Percentiles rank a stretch among this genome's conserved stretches.
phyloP scores from a whole-genome alignment of 495 filamentous ascomycete species.

The Apiosordaria backusii region DNA sequence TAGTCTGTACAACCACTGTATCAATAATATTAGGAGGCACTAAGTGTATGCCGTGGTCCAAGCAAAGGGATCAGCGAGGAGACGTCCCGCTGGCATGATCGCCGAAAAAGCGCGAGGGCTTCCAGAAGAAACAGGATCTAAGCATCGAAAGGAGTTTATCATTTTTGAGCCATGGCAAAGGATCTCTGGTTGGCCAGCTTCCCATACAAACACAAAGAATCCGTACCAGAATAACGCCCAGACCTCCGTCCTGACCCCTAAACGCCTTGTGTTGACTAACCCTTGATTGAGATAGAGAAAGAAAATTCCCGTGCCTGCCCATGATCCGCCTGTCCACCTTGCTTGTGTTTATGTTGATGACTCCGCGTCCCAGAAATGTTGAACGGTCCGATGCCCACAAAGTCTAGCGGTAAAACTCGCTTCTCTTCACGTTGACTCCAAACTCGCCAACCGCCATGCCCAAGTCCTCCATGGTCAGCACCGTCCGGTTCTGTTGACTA shows the following conservation, averaged over 20 bases:
- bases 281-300: neutral
- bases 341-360: neutral
- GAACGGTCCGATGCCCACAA: neutral
- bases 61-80: neutral
- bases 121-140: too few species aligned
- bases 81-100: neutral
- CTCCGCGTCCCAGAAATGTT: neutral
- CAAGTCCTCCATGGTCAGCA: slow-evolving; percentile 97
- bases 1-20: slow-evolving; percentile 11
- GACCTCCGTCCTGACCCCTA: neutral
- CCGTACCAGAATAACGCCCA: neutral
- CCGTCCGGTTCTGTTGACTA: slow-evolving; percentile 85
- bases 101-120: too few species aligned
- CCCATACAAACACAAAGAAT: neutral
- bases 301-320: neutral
- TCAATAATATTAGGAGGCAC: neutral
- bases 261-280: neutral
- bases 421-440: slow-evolving; percentile 92
- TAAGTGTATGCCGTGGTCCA: neutral
- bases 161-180: too few species aligned
- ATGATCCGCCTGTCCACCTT: neutral
- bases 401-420: slow-evolving; percentile 87
- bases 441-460: slow-evolving; percentile 97
- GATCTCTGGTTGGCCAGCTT: too few species aligned
- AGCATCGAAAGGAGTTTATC: too few species aligned